Base-by-base conservation (phyloP, 768 basidiomycete species). In the Lactarius evosmus region DNA sequence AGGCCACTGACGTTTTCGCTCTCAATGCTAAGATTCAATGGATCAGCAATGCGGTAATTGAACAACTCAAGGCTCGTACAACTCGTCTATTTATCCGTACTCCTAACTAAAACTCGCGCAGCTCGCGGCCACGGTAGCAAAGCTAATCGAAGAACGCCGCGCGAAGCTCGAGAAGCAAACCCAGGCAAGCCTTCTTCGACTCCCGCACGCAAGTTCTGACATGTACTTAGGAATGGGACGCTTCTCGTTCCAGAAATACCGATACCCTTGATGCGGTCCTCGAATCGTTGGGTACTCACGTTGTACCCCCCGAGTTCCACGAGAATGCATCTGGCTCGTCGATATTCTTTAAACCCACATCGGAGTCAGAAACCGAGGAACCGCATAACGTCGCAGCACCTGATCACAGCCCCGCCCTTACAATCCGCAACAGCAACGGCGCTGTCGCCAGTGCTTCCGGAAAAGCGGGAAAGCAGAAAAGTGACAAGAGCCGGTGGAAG, bases 21-120 rank as follows among this genome's bases (percentile, higher is more conserved):
- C 78, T 91, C 22, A 89, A 92, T 70, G 90, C 91, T 33, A 90
- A 87, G 74, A 85, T 92, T 8, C 80, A 82, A 58, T 94, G 90
- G 91, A 79, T 90, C 58, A 83, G 81, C 33, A 83, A 87, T 33
- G 88, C 87, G 17, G 85, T 92, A 27, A 72, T 85, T 17, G 88
- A 91, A 67, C 92, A 93, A 70, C 79, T 93, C 52, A 85, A 85
- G 80, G 92, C 88, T 63, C 44, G 78, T 63, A n/a, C n/a, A 33
- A 36, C 27, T 56, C 36, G 29, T 25, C 55, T 12, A 30, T 57
- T 54, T 29, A 44, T 7, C 41, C 38, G 32, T 25, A 34, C n/a
- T 40, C 16, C 5, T 55, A 30, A 29, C 58, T 40, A 32, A 60
- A 30, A 38, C 14, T 11, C 54, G 51, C 41, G 1, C 71, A 92